Percentiles rank a stretch among this genome's conserved stretches.
These are phyloP conservation scores for Xylaria acuta DNA, from an alignment of 495 filamentous ascomycete genomes.

Conservation along the genomic window DNA sequence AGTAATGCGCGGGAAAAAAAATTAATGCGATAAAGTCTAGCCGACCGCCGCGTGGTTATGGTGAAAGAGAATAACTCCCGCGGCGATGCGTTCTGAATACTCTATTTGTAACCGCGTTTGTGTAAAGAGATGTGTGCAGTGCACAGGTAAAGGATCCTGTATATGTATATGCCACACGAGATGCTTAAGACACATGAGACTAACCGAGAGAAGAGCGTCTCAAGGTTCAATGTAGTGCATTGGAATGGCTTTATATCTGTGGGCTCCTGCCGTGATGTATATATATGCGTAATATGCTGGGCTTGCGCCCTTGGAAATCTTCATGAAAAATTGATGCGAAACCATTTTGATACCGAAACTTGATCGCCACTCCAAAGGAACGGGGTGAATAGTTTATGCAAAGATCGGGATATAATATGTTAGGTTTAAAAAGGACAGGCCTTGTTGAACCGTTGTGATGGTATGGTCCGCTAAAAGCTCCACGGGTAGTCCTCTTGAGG, in stretches of 20 bases:
- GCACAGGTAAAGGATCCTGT: background rate
- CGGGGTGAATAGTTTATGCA: conserved; percentile 20
- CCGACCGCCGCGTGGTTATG: background rate
- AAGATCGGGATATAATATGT: conserved; percentile 6
- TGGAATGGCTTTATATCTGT: conserved; percentile 28
- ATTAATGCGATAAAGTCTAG: conserved; percentile 30
- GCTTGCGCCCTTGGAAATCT: conserved; percentile 41
- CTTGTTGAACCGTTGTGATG: background rate
- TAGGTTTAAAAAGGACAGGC: background rate
- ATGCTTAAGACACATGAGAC: background rate
- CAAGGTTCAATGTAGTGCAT: background rate
- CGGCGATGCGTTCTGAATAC: conserved; percentile 24
- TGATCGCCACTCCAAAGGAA: background rate
- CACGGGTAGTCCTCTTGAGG: background rate
- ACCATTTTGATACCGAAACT: conserved; percentile 22
- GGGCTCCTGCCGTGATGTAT: conserved; percentile 33
- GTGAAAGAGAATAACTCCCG: conserved; percentile 23
- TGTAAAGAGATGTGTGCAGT: conserved; percentile 4
- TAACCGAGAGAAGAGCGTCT: background rate
- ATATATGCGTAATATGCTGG: conserved; percentile 30
- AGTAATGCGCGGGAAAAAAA: background rate
- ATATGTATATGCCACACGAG: background rate
- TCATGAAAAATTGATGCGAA: conserved; percentile 33
- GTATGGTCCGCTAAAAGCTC: background rate
- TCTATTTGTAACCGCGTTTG: background rate